Conservation (phyloP, 2,329 filamentous ascomycete species). For the Penicillium corylophilum region DNA sequence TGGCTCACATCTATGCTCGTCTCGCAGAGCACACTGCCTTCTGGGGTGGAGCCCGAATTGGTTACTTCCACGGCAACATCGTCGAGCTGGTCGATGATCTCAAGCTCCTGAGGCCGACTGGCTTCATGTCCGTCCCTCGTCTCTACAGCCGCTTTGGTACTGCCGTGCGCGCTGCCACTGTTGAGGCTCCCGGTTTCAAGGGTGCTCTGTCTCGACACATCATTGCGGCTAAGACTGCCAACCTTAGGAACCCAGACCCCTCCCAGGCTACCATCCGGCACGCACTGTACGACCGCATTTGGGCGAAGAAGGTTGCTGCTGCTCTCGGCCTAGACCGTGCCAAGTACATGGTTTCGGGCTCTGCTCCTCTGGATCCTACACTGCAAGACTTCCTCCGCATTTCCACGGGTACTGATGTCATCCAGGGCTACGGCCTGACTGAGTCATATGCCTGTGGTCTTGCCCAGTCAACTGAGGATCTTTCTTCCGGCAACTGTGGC, state of each 20-base stretch:
- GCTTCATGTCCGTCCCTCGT: slow-evolving; percentile 84
- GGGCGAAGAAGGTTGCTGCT: slow-evolving; percentile 82
- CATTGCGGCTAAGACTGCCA: slow-evolving; percentile 75
- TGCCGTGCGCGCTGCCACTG: slow-evolving; percentile 74
- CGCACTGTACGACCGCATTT: slow-evolving; percentile 64
- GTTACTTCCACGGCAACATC: slow-evolving; percentile 93
- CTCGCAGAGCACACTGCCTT: slow-evolving; percentile 75
- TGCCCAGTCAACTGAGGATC: slow-evolving; percentile 69
- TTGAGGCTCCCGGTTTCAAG: slow-evolving; percentile 75
- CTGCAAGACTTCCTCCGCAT: slow-evolving; percentile 87
- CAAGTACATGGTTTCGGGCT: slow-evolving; percentile 77
- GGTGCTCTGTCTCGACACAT: slow-evolving; percentile 79
- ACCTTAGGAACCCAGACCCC: slow-evolving; percentile 65
- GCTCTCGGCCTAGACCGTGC: slow-evolving; percentile 76
- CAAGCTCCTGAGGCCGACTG: slow-evolving; percentile 79
- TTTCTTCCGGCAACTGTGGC: slow-evolving; percentile 78
- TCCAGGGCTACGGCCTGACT: slow-evolving; percentile 90
- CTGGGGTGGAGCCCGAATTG: slow-evolving; percentile 70
- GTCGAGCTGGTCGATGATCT: slow-evolving; percentile 84
- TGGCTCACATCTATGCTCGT: slow-evolving; percentile 92
- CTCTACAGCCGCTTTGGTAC: slow-evolving; percentile 88
- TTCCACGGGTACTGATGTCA: slow-evolving; percentile 73
- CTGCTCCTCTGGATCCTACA: slow-evolving; percentile 83
- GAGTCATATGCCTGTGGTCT: slow-evolving; percentile 82
- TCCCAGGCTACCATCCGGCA: slow-evolving; percentile 67